A percentile compares a stretch with the other conserved stretches of the same genome.
phyloP scores from a whole-genome alignment of 139 green algal species.

The Yamagishiella unicocca region DNA sequence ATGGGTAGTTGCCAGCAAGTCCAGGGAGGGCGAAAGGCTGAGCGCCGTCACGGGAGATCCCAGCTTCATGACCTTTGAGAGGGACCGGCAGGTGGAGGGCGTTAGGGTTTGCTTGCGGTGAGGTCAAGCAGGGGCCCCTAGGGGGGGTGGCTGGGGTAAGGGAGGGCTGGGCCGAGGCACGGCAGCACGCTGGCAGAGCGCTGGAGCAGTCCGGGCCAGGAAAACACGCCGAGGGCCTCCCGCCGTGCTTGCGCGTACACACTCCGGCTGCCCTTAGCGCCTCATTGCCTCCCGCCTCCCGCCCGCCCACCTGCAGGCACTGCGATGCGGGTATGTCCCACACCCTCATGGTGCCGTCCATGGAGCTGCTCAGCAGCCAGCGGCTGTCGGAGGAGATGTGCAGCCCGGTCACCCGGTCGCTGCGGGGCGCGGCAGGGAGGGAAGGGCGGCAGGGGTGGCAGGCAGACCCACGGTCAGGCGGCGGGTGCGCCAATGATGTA shows the following conservation, averaged over 20 bases:
- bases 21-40: conserved; percentile 81
- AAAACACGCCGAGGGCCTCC: too few species aligned
- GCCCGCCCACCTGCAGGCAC: conserved; percentile 63
- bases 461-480: too few species aligned
- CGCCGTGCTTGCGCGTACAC: too few species aligned
- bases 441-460: not conserved
- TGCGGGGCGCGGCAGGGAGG: not conserved
- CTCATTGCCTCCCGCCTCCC: not conserved
- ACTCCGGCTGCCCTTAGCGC: too few species aligned
- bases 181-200: too few species aligned
- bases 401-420: conserved; percentile 85
- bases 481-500: too few species aligned
- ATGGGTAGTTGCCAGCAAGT: conserved; percentile 96
- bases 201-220: too few species aligned
- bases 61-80: conserved; percentile 80
- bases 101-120: not conserved
- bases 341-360: conserved; percentile 92
- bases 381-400: conserved; percentile 81
- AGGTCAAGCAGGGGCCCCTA: too few species aligned
- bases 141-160: too few species aligned
- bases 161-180: too few species aligned
- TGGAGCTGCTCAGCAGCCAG: conserved; percentile 90
- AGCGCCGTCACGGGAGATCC: conserved; percentile 81
- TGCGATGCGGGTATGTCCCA: conserved; percentile 89
- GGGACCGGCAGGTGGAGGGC: not conserved